These are phyloP conservation scores for Colletotrichum magnum DNA, from an alignment of 2,329 filamentous ascomycete genomes.

Conservation along the genomic window DNA sequence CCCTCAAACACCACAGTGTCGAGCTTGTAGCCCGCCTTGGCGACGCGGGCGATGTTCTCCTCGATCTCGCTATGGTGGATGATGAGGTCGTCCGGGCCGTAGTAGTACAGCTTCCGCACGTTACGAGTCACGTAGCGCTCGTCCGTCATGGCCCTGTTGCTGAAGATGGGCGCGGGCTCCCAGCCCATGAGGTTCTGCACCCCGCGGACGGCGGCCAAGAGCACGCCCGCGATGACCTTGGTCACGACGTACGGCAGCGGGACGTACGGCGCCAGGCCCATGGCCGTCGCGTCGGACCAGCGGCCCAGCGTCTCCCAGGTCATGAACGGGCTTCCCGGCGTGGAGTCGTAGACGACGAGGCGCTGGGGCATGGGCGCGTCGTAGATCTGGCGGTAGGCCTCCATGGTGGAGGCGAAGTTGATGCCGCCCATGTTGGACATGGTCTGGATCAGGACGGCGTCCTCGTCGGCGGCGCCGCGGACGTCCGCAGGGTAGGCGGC, in stretches of 20 bases:
- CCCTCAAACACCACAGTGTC: conserved; percentile 68
- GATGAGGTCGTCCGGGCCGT: conserved; percentile 70
- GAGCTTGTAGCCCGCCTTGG: conserved; percentile 62
- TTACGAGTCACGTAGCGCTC: conserved; percentile 47
- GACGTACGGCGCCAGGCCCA: conserved; percentile 62
- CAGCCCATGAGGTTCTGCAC: conserved; percentile 54
- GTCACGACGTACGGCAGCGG: conserved; percentile 65
- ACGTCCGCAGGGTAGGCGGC: conserved; percentile 49
- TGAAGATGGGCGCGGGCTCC: conserved; percentile 54
- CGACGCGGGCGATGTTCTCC: conserved; percentile 64
- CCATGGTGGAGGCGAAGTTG: conserved; percentile 63
- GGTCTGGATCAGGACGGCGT: conserved; percentile 62
- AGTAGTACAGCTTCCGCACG: conserved; percentile 68
- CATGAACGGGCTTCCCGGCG: conserved; percentile 63
- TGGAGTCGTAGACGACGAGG: conserved; percentile 66
- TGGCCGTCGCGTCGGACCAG: conserved; percentile 68
- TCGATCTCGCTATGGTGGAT: conserved; percentile 70
- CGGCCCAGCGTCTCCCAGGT: conserved; percentile 58
- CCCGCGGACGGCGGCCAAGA: conserved; percentile 55
- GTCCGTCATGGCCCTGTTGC: conserved; percentile 17
- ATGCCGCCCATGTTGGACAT: conserved; percentile 74
- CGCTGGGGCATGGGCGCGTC: conserved; percentile 60
- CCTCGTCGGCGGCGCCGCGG: conserved; percentile 38
- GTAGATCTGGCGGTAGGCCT: conserved; percentile 59
- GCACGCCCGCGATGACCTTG: conserved; percentile 60